Conservation (phyloP, 441 rosid species). For the Geranium incanum region DNA sequence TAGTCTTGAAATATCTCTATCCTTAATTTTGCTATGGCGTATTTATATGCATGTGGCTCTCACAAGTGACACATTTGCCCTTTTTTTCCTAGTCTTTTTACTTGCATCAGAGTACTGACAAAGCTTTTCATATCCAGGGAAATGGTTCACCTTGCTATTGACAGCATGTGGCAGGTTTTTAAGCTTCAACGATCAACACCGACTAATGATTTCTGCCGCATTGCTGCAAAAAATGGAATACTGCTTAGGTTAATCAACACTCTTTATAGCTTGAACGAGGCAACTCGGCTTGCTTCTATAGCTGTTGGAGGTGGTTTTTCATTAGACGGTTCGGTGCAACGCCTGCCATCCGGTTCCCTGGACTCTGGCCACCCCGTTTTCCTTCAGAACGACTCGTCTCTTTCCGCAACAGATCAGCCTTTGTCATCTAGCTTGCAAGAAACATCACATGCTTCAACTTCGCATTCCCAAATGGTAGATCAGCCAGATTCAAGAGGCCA, state of each 20-base stretch:
- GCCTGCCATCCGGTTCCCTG: conserved; percentile 53
- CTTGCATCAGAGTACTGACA: conserved; percentile 21
- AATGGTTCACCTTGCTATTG: conserved; percentile 99
- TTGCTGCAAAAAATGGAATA: conserved; percentile 92
- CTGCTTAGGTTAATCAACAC: conserved; percentile 82
- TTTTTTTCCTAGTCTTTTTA: neutral
- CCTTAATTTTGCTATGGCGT: neutral
- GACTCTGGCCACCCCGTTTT: conserved; percentile 53
- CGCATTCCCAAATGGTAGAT: conserved; percentile 59
- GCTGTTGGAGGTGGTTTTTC: conserved; percentile 54
- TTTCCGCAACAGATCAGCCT: conserved; percentile 44
- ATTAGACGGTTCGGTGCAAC: conserved; percentile 50
- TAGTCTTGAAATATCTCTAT: neutral
- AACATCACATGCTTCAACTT: conserved; percentile 57
- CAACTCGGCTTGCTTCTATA: conserved; percentile 70
- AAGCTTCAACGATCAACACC: conserved; percentile 92
- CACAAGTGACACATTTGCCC: neutral
- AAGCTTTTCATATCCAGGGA: conserved; percentile 62
- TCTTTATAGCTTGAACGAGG: conserved; percentile 94
- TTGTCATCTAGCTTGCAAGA: conserved; percentile 42
- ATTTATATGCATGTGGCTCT: neutral
- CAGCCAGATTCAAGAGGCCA: conserved; percentile 47
- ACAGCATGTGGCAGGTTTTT: conserved; percentile 99
- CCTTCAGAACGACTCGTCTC: conserved; percentile 43
- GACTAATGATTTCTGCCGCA: conserved; percentile 86